Conservation (phyloP, 2,329 filamentous ascomycete species). For the Scolecobasidium constrictum region DNA sequence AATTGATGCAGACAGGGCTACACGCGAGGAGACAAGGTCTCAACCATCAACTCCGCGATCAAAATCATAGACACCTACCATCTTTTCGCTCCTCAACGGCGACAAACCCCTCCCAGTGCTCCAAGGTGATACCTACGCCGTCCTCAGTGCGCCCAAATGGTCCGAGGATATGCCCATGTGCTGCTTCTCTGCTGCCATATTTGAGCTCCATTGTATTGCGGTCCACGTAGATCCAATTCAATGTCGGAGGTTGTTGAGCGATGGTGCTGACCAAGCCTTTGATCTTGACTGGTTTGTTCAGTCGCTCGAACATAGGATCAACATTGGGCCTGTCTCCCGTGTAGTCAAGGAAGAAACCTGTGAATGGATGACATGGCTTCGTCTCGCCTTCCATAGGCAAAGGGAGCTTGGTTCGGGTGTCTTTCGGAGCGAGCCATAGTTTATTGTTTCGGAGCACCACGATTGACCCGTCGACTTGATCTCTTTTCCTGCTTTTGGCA, state of each 20-base stretch:
- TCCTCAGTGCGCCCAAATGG: slow-evolving; percentile 73
- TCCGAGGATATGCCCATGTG: slow-evolving; percentile 62
- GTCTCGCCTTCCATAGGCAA: slow-evolving; percentile 16
- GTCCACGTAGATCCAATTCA: slow-evolving; percentile 63
- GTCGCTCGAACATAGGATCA: slow-evolving; percentile 31
- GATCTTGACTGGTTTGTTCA: slow-evolving; percentile 19
- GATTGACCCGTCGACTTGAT: slow-evolving; percentile 31
- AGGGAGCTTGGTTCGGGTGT: slow-evolving; percentile 19
- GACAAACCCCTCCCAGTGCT: slow-evolving; percentile 46
- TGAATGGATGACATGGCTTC: slow-evolving; percentile 34
- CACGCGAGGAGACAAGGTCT: no score
- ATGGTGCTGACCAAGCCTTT: slow-evolving; percentile 40
- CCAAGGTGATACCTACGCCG: slow-evolving; percentile 42
- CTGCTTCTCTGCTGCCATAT: slow-evolving; percentile 59
- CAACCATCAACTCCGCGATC: no score
- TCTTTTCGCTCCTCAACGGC: slow-evolving; percentile 39
- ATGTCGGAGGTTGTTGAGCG: slow-evolving; percentile 44
- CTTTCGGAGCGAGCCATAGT: slow-evolving; percentile 25
- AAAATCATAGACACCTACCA: slow-evolving; percentile 45
- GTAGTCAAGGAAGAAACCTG: slow-evolving; percentile 40
- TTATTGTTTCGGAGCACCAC: slow-evolving; percentile 33
- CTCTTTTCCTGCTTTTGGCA: slow-evolving; percentile 12
- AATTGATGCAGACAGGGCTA: no score
- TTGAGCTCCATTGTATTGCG: slow-evolving; percentile 48
- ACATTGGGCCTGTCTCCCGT: neutral